phyloP scores from a whole-genome alignment of 306 rosid genomes.

The Oemleria cerasiformis region DNA sequence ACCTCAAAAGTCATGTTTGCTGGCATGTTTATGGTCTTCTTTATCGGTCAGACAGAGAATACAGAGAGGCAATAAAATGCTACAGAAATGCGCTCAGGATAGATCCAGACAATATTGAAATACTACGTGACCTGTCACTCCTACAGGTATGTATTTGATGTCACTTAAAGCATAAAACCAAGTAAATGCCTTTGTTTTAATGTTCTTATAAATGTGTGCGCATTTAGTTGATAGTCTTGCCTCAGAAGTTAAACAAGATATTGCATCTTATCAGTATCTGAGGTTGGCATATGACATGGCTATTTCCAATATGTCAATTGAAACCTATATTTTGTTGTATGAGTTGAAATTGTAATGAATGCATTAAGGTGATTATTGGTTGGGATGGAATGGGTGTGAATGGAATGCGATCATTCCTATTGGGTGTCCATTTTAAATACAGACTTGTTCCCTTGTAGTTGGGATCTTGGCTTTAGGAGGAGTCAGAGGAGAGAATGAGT shows the following conservation, averaged over 20 bases:
- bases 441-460: too few relatives aligned
- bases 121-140: constrained; percentile 85
- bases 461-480: too few relatives aligned
- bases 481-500: too few relatives aligned
- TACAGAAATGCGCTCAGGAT: constrained; percentile 88
- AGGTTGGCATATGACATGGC: background rate
- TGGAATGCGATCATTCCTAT: too few relatives aligned
- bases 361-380: too few relatives aligned
- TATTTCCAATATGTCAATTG: background rate
- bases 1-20: constrained; percentile 98
- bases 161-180: constrained; percentile 12
- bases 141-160: constrained; percentile 60
- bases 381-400: too few relatives aligned
- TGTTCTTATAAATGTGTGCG: background rate
- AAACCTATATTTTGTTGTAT: background rate
- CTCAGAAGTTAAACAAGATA: background rate
- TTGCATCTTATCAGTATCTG: background rate
- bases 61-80: constrained; percentile 96
- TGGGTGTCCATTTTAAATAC: too few relatives aligned
- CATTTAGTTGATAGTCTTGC: background rate
- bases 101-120: constrained; percentile 98
- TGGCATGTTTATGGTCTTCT: constrained; percentile 99
- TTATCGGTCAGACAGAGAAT: constrained; percentile 96
- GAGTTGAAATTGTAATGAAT: background rate
- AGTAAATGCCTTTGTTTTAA: background rate